Base-by-base conservation (phyloP, 306 rosid species). In the Morella rubra region DNA sequence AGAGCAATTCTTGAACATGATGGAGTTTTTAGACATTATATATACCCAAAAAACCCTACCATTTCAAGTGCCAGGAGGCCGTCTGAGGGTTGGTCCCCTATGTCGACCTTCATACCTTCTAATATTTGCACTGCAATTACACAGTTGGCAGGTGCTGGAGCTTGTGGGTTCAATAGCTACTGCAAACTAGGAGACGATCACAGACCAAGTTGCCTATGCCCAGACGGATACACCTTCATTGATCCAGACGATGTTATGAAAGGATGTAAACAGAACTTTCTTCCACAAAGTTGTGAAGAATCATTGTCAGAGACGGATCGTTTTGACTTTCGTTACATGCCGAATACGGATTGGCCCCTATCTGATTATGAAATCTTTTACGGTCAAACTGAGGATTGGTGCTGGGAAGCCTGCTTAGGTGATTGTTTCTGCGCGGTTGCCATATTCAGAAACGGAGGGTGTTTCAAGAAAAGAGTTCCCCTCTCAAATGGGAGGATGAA, bases 21-120 rank as follows among this genome's bases (percentile, higher is more conserved):
- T 76, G 97, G 96, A 66, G 84, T 89, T 83, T 81, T 90, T 55
- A 82, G 93, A 14, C 86, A 79, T 20, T 89, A 84, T 68, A 56
- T 69, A 44, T 77, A 85, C 67, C 93, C 87, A n/a, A 89, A 18
- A 42, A 4, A 8, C 50, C 3, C 1, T 1, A 8, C 14, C 0
- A 58, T 22, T 4, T 22, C 64, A 22, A 22, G 9, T 58, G 32
- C 10, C 70, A 59, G 60, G 44, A 32, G 1, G 3, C 13, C 1
- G 53, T 15, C 53, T 49, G 11, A 9, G 16, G 53, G 5, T 1
- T 49, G 27, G 51, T 11, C 51, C 54, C 16, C 0, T 32, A 37
- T 6, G 18, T 50, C 12, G 71, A 20, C 4, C 14, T 65, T 65
- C 71, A 65, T 18, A 42, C 71, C 71, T 65, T 9, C 71, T 16